A percentile compares a stretch with the other conserved stretches of the same genome.
Evolutionary conservation across 305 asterid species (phyloP).

Genomic region (Fraxinus greggii): DNA sequence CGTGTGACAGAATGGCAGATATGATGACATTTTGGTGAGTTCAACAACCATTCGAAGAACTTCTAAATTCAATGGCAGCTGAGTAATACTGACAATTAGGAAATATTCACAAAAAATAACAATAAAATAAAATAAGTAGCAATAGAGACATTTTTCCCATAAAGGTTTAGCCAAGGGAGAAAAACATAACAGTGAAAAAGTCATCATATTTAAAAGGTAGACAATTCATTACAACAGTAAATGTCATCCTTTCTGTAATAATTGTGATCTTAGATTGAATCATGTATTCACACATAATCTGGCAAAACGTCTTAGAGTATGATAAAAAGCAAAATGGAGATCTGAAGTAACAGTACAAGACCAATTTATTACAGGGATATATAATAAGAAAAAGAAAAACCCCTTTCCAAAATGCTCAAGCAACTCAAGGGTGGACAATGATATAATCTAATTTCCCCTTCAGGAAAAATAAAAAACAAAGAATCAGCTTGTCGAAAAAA

Average conservation of each 20-base stretch:
- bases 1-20: neutral
- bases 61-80: neutral
- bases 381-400: constrained; percentile 16
- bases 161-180: neutral
- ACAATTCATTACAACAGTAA: neutral
- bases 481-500: constrained; percentile 28
- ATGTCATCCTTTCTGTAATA: neutral
- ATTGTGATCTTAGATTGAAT: neutral
- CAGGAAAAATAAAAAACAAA: neutral
- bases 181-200: neutral
- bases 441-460: constrained; percentile 13
- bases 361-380: constrained; percentile 30
- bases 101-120: neutral
- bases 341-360: constrained; percentile 3
- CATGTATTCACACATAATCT: constrained; percentile 20
- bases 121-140: neutral
- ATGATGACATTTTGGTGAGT: neutral
- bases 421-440: constrained; percentile 22
- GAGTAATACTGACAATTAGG: neutral
- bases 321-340: constrained; percentile 8
- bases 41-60: neutral
- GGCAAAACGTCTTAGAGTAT: constrained; percentile 13
- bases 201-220: neutral
- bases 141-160: neutral
- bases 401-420: constrained; percentile 16